These are phyloP conservation scores for Melaleuca alternifolia DNA, from an alignment of 345 rosid genomes.

Conservation along the genomic window DNA sequence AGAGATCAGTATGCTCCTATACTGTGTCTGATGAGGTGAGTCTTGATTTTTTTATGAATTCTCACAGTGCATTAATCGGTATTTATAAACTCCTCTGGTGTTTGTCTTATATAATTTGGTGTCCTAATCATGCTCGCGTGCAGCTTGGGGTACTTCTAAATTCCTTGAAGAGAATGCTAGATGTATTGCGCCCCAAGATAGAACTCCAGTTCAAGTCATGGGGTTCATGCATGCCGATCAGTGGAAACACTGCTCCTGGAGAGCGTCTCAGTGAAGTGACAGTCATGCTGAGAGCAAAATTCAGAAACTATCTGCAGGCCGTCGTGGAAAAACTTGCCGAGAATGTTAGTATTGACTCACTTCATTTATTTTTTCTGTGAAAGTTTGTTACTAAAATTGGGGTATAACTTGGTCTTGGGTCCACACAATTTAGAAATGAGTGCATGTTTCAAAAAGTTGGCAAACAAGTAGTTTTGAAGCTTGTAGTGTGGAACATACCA, in stretches of 20 bases:
- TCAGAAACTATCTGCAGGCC: slow-evolving; percentile 82
- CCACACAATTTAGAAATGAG: neutral
- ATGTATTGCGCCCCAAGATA: slow-evolving; percentile 65
- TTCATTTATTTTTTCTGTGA: neutral
- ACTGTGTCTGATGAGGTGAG: slow-evolving; percentile 84
- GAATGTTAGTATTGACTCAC: slow-evolving; percentile 47
- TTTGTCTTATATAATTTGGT: neutral
- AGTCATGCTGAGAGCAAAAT: slow-evolving; percentile 90
- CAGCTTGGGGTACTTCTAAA: slow-evolving; percentile 86
- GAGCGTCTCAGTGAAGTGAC: slow-evolving; percentile 93
- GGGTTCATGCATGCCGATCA: slow-evolving; percentile 89
- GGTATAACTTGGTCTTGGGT: neutral
- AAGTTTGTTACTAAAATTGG: neutral
- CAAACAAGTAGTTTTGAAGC: neutral
- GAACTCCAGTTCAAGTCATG: slow-evolving; percentile 80
- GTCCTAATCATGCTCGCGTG: slow-evolving; percentile 1
- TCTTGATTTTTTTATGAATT: neutral
- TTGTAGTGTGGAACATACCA: neutral
- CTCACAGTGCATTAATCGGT: neutral
- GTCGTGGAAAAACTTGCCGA: slow-evolving; percentile 85
- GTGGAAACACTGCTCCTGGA: slow-evolving; percentile 74
- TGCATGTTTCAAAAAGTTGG: neutral
- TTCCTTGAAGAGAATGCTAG: slow-evolving; percentile 97
- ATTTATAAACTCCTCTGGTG: neutral
- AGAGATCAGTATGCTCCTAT: slow-evolving; percentile 68